A percentile compares a stretch with the other conserved stretches of the same genome.
These are phyloP conservation scores for Daldinia concentrica DNA, from an alignment of 495 filamentous ascomycete species.

Conservation along the genomic window DNA sequence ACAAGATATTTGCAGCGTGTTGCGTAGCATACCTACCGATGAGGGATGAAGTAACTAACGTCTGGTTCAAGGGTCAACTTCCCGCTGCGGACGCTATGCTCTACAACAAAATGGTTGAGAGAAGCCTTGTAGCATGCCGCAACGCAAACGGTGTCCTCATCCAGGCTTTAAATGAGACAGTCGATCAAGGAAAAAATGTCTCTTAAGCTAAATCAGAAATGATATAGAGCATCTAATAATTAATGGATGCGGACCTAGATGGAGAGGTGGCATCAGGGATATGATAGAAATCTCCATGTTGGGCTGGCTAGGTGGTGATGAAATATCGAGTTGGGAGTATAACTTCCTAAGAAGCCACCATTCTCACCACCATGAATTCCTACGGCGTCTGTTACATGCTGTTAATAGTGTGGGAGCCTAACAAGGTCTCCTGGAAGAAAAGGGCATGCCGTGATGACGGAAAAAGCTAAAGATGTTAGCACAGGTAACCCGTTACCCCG, in stretches of 20 bases:
- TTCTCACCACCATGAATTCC: background rate
- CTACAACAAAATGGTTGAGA: constrained; percentile 55
- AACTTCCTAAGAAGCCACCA: background rate
- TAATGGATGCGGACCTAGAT: background rate
- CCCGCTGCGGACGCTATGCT: constrained; percentile 51
- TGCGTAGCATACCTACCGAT: constrained; percentile 89
- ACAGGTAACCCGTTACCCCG: background rate
- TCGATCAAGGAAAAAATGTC: constrained; percentile 36
- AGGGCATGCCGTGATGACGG: background rate
- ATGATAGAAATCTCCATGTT: background rate
- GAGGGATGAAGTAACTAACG: constrained; percentile 89
- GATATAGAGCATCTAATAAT: background rate
- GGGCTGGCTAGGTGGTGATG: background rate
- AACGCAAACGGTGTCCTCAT: constrained; percentile 56
- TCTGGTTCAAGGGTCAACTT: constrained; percentile 86
- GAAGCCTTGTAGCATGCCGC: constrained; percentile 54
- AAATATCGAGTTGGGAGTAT: background rate
- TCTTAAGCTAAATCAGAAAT: constrained; percentile 23
- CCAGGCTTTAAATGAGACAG: constrained; percentile 50
- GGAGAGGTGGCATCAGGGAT: background rate
- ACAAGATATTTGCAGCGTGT: constrained; percentile 79
- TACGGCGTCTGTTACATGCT: background rate
- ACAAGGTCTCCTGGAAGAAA: background rate
- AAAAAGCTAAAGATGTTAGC: background rate
- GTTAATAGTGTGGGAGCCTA: background rate